Percentiles rank a stretch among this genome's conserved stretches.
Conservation (phyloP, 768 basidiomycete species). For the Tylopilus vinaceipallidus region DNA sequence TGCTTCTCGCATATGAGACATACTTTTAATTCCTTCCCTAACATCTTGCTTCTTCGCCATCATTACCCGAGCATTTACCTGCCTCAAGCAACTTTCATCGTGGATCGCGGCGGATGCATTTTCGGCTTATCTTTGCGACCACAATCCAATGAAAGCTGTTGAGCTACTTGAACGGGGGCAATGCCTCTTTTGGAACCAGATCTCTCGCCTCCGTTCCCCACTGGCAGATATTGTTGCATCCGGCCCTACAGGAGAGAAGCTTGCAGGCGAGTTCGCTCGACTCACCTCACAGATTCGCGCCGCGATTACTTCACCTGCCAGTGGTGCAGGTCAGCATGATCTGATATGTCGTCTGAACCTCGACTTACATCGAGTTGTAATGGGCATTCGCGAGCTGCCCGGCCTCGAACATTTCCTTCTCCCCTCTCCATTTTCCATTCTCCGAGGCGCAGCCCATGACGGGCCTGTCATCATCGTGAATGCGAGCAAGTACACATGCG, state of each 20-base stretch:
- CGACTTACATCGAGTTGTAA: neutral
- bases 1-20: neutral
- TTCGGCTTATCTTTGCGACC: neutral
- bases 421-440: neutral
- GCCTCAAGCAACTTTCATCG: neutral
- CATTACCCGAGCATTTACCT: neutral
- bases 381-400: neutral
- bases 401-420: neutral
- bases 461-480: neutral
- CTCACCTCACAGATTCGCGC: neutral
- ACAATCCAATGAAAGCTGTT: neutral
- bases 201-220: neutral
- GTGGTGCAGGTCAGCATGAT: neutral
- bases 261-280: neutral
- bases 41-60: neutral
- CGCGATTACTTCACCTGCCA: neutral
- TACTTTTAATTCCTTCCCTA: neutral
- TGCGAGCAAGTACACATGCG: neutral
- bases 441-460: neutral
- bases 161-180: neutral
- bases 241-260: neutral
- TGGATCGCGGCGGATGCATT: neutral
- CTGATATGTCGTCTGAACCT: neutral
- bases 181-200: neutral
- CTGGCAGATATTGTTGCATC: neutral